A percentile compares a stretch with the other conserved stretches of the same genome.
Conservation (phyloP, 257 asterid genomes). For the Capsicum pubescens region DNA sequence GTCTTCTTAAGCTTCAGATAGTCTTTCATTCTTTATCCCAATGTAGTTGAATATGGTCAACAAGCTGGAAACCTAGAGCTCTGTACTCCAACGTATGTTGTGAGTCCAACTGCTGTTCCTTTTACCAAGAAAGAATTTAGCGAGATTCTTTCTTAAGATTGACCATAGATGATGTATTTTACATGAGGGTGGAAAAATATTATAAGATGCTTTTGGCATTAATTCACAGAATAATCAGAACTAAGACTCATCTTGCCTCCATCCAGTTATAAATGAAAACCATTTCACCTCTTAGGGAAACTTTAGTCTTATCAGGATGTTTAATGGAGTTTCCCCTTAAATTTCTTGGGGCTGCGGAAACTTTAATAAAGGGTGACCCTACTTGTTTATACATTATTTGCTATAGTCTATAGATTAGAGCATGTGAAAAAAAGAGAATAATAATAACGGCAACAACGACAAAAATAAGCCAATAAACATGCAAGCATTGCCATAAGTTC, state of each 20-base stretch:
- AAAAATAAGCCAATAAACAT: neutral
- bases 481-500: conserved; percentile 18
- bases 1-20: conserved; percentile 7
- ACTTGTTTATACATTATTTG: neutral
- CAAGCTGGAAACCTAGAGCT: conserved; percentile 20
- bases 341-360: neutral
- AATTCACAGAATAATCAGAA: neutral
- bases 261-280: conserved; percentile 6
- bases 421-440: conserved; percentile 9
- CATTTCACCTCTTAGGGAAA: neutral
- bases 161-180: neutral
- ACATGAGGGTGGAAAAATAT: neutral
- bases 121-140: conserved; percentile 20
- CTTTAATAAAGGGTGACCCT: neutral
- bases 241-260: neutral
- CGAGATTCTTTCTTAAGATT: neutral
- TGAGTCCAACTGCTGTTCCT: neutral
- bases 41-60: neutral
- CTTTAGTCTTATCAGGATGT: neutral
- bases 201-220: neutral
- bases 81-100: neutral
- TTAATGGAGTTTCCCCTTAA: neutral
- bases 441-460: neutral
- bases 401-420: neutral
- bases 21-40: neutral